Conservation (phyloP, 2,329 filamentous ascomycete genomes). For the Aspergillus fijiensis region DNA sequence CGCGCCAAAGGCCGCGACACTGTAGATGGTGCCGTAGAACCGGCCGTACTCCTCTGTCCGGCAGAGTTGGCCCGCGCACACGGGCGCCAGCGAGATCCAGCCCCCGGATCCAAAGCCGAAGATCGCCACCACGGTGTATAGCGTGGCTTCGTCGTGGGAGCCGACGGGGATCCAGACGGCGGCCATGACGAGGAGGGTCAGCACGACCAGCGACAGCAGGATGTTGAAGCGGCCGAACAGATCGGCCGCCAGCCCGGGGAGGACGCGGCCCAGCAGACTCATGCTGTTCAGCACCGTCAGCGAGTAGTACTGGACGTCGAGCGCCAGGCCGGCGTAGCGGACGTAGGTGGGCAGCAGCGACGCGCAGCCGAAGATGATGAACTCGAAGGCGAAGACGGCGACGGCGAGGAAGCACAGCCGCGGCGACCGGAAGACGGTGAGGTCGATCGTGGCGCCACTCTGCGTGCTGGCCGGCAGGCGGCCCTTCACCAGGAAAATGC, state of each 20-base stretch:
- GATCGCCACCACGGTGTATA: conserved; percentile 48
- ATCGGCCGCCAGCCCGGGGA: conserved; percentile 48
- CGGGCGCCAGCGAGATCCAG: conserved; percentile 47
- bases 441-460: conserved; percentile 38
- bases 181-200: conserved; percentile 44
- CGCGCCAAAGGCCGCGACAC: conserved; percentile 47
- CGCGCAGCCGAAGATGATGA: conserved; percentile 51
- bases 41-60: conserved; percentile 49
- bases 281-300: conserved; percentile 48
- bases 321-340: conserved; percentile 38
- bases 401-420: conserved; percentile 45
- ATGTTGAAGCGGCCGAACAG: conserved; percentile 49
- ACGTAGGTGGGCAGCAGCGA: conserved; percentile 50
- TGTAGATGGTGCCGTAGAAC: conserved; percentile 51
- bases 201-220: conserved; percentile 36
- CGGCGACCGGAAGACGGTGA: conserved; percentile 43
- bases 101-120: conserved; percentile 53
- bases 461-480: conserved; percentile 30
- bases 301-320: conserved; percentile 45
- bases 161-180: conserved; percentile 50
- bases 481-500: conserved; percentile 36
- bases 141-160: conserved; percentile 36
- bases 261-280: conserved; percentile 45
- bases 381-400: conserved; percentile 49
- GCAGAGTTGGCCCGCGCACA: conserved; percentile 51